Conservation (phyloP, 2,329 filamentous ascomycete genomes). For the Botrytis pseudocinerea region DNA sequence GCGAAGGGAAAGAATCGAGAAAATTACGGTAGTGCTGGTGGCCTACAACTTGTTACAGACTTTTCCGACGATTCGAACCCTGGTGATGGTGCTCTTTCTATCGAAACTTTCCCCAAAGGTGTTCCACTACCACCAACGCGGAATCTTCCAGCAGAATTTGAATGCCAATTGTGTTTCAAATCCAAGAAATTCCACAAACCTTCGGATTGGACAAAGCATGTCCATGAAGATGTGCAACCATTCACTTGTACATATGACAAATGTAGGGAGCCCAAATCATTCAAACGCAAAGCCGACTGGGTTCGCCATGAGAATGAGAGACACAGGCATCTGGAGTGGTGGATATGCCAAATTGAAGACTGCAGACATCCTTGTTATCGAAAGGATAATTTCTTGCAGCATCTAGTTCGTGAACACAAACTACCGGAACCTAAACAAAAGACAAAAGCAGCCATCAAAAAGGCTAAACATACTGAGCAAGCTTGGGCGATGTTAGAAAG, state of each 20-base stretch:
- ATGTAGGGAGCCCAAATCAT: slow-evolving; percentile 83
- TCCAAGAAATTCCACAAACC: slow-evolving; percentile 85
- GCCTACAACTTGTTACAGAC: slow-evolving; percentile 56
- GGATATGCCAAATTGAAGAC: slow-evolving; percentile 79
- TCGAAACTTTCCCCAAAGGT: slow-evolving; percentile 75
- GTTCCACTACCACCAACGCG: slow-evolving; percentile 80
- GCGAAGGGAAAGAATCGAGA: slow-evolving; percentile 60
- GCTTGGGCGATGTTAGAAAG: slow-evolving; percentile 77
- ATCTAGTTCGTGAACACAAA: slow-evolving; percentile 89
- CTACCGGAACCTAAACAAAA: slow-evolving; percentile 79
- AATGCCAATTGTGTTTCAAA: slow-evolving; percentile 85
- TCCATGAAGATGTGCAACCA: slow-evolving; percentile 89
- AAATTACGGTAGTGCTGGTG: slow-evolving; percentile 55
- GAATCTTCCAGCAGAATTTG: slow-evolving; percentile 80
- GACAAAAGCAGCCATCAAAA: slow-evolving; percentile 67
- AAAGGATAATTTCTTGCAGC: slow-evolving; percentile 90
- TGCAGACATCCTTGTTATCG: slow-evolving; percentile 82
- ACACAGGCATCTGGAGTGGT: slow-evolving; percentile 87
- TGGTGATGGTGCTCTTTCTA: slow-evolving; percentile 66
- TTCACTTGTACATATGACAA: slow-evolving; percentile 89
- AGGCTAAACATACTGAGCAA: slow-evolving; percentile 56
- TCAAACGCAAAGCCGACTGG: slow-evolving; percentile 96
- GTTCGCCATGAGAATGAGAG: slow-evolving; percentile 91
- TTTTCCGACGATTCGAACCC: slow-evolving; percentile 66
- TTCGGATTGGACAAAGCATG: slow-evolving; percentile 95